These are phyloP conservation scores for Volvox africanus DNA, from an alignment of 139 green algal species.

Conservation along the genomic window DNA sequence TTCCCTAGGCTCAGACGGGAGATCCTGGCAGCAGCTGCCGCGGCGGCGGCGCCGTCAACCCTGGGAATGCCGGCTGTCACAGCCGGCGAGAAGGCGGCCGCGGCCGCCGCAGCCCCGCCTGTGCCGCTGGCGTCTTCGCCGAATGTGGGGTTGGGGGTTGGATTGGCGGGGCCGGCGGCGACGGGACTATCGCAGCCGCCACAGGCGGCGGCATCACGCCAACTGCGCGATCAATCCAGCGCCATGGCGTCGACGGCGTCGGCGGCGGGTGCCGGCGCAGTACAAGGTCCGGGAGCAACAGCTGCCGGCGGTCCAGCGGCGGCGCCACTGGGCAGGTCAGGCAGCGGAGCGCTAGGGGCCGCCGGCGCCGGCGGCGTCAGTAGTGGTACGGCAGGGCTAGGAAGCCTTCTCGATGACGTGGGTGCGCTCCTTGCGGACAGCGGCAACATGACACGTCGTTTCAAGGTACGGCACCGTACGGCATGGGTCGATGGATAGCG, in stretches of 20 bases:
- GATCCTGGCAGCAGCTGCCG: slow-evolving; percentile 9
- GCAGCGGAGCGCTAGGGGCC: neutral
- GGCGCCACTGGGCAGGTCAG: neutral
- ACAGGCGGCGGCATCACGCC: neutral
- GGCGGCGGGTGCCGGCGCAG: neutral
- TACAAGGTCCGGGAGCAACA: neutral
- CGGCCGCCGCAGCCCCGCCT: neutral
- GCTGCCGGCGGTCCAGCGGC: neutral
- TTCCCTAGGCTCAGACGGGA: slow-evolving; percentile 16
- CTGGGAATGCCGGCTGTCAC: neutral
- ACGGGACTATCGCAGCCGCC: neutral
- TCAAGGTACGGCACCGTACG: slow-evolving; percentile 17
- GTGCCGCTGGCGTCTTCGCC: neutral
- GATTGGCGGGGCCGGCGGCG: neutral
- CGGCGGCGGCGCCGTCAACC: neutral
- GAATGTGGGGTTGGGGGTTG: neutral
- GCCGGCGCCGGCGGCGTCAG: neutral
- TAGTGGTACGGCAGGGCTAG: neutral
- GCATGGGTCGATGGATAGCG: too few species aligned
- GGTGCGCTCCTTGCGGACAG: slow-evolving; percentile 60
- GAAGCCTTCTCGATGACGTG: slow-evolving; percentile 57
- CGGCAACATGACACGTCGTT: neutral
- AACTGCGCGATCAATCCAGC: neutral
- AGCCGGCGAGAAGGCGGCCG: neutral
- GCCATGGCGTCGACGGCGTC: neutral